phyloP scores from a whole-genome alignment of 345 rosid species.

The Garcia nutans region DNA sequence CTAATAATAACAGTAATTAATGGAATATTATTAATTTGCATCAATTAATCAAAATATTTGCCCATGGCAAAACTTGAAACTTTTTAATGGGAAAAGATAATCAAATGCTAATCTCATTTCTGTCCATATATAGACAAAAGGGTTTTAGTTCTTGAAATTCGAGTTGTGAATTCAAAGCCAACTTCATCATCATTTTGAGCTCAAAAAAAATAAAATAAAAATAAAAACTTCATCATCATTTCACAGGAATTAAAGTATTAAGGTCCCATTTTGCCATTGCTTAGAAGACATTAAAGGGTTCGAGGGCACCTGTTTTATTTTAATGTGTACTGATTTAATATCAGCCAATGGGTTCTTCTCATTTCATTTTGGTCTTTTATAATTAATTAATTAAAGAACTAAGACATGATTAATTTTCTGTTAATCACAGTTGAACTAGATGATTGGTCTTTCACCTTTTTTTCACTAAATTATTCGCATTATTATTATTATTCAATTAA shows the following conservation, averaged over 20 bases:
- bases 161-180: background rate
- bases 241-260: no score
- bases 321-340: background rate
- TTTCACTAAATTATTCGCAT: background rate
- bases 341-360: slow-evolving; percentile 15
- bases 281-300: slow-evolving; percentile 24
- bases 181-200: slow-evolving; percentile 12
- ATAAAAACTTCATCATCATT: no score
- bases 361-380: slow-evolving; percentile 15
- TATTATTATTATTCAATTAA: background rate
- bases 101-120: slow-evolving; percentile 7
- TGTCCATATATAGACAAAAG: background rate
- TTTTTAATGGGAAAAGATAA: background rate
- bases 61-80: background rate
- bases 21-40: background rate
- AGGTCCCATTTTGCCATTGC: slow-evolving; percentile 1
- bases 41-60: background rate
- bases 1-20: background rate
- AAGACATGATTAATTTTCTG: background rate
- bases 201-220: no score
- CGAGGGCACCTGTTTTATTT: background rate
- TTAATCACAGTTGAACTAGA: slow-evolving; percentile 1
- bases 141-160: background rate
- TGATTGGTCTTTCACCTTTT: slow-evolving; percentile 1
- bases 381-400: background rate